phyloP scores from a whole-genome alignment of 1,284 basidiomycete species.

The Mrakiaceae sp. region DNA sequence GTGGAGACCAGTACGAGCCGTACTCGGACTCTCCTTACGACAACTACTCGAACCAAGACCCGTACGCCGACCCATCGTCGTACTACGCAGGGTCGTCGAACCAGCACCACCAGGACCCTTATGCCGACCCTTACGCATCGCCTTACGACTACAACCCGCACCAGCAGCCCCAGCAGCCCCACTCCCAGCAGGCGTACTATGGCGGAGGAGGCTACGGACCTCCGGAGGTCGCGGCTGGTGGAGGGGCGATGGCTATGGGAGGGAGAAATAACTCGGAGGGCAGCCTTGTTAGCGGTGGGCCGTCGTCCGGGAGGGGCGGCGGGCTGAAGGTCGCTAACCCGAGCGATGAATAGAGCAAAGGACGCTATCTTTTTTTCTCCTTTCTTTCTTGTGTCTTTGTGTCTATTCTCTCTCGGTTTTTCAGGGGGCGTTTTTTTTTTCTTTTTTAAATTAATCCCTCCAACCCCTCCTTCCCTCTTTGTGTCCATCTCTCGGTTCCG shows the following conservation, averaged over 20 bases:
- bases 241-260: background rate
- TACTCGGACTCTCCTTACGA: constrained; percentile 3
- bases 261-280: constrained; percentile 2
- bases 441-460: too few species aligned
- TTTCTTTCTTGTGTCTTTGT: constrained; percentile 21
- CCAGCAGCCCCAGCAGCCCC: background rate
- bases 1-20: constrained; percentile 10
- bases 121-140: background rate
- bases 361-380: background rate
- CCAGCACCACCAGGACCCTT: background rate
- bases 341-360: constrained; percentile 6
- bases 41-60: background rate
- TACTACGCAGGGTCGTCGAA: too few species aligned
- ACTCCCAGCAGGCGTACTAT: background rate
- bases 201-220: background rate
- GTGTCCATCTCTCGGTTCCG: constrained; percentile 15
- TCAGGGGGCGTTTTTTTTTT: too few species aligned
- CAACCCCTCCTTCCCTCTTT: too few species aligned
- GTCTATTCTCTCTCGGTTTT: background rate
- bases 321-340: constrained; percentile 12
- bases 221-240: background rate
- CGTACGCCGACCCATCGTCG: background rate
- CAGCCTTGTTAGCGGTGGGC: background rate
- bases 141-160: background rate
- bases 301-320: background rate